Evolutionary conservation across 345 rosid species (phyloP).

Genomic region (Chamaenerion angustifolium): DNA sequence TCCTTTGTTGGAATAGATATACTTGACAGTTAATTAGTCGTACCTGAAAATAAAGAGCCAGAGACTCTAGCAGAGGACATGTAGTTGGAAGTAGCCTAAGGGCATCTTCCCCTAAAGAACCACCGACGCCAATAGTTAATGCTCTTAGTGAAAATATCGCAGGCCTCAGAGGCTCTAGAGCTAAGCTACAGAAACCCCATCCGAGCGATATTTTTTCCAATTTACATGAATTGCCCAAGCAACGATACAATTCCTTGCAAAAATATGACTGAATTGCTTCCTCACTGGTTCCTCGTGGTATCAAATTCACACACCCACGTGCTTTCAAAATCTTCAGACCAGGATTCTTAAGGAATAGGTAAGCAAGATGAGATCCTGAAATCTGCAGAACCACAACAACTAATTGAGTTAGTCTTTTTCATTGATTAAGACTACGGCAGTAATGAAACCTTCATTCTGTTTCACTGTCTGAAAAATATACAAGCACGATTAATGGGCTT

Average conservation of each 20-base stretch:
- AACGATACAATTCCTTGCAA: slow-evolving; percentile 19
- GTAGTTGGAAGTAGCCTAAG: slow-evolving; percentile 30
- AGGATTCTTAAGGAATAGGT: slow-evolving; percentile 34
- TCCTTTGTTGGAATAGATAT: too few species aligned
- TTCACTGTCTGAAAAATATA: too few species aligned
- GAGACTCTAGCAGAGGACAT: slow-evolving; percentile 54
- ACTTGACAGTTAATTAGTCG: slow-evolving; percentile 6
- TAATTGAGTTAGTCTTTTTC: slow-evolving; percentile 3
- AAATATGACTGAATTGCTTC: slow-evolving; percentile 13
- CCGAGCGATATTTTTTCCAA: slow-evolving; percentile 53
- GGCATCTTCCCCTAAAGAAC: slow-evolving; percentile 45
- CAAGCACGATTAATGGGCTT: too few species aligned
- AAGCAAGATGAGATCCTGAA: slow-evolving; percentile 39
- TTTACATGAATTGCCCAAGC: slow-evolving; percentile 29
- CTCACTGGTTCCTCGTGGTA: slow-evolving; percentile 17
- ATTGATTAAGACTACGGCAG: not conserved
- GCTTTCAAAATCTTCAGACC: slow-evolving; percentile 49
- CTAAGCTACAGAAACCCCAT: slow-evolving; percentile 54
- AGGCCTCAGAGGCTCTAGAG: slow-evolving; percentile 45
- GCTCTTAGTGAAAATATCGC: slow-evolving; percentile 30
- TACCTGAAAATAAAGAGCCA: slow-evolving; percentile 70
- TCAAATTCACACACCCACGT: slow-evolving; percentile 51
- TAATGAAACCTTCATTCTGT: not conserved
- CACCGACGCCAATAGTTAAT: slow-evolving; percentile 63
- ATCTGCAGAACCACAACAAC: slow-evolving; percentile 31